phyloP scores from a whole-genome alignment of 768 basidiomycete genomes.

The Pisolithus orientalis region DNA sequence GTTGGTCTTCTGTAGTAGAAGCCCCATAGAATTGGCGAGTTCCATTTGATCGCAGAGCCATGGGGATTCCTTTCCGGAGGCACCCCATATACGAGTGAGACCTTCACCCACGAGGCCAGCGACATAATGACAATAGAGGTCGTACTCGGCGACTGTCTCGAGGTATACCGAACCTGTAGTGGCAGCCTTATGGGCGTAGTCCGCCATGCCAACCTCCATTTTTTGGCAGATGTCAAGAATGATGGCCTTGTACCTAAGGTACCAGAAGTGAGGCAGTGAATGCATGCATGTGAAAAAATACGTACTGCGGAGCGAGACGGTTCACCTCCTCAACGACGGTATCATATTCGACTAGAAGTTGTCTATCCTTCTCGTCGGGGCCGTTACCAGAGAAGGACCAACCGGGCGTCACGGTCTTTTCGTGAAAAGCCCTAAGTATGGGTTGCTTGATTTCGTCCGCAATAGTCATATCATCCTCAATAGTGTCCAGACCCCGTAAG shows the following conservation, averaged over 20 bases:
- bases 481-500: constrained; percentile 89
- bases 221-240: constrained; percentile 80
- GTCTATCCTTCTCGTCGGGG: constrained; percentile 82
- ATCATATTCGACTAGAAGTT: constrained; percentile 79
- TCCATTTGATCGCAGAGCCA: constrained; percentile 79
- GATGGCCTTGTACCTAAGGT: constrained; percentile 59
- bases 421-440: constrained; percentile 75
- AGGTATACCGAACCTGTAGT: constrained; percentile 65
- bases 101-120: constrained; percentile 97
- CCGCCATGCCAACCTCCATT: constrained; percentile 95
- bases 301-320: constrained; percentile 55
- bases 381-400: constrained; percentile 84
- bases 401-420: constrained; percentile 70
- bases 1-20: constrained; percentile 95
- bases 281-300: not conserved
- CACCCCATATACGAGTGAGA: constrained; percentile 80
- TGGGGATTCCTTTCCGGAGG: constrained; percentile 72
- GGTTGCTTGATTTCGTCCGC: constrained; percentile 82
- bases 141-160: constrained; percentile 77
- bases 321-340: constrained; percentile 76
- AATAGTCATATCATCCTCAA: constrained; percentile 98
- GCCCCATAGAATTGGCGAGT: constrained; percentile 91
- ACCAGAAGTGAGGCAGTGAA: not conserved
- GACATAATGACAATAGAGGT: constrained; percentile 98
- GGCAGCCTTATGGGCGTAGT: constrained; percentile 82